A percentile compares a stretch with the other conserved stretches of the same genome.
These are phyloP conservation scores for Whalleya microplaca DNA, from an alignment of 2,329 filamentous ascomycete species.

Conservation along the genomic window DNA sequence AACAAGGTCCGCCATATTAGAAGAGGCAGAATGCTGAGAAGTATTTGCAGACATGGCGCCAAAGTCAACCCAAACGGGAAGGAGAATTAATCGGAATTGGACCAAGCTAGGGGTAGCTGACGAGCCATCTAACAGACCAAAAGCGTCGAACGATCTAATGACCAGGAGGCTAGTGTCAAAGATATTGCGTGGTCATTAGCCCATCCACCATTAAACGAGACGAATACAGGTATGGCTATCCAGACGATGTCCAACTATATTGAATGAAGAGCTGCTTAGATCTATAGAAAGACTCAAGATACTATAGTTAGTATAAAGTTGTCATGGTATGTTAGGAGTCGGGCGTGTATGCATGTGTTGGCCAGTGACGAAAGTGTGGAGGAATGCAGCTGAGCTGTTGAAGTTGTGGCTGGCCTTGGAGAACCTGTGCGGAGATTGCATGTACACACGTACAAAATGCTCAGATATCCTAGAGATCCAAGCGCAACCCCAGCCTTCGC, in stretches of 20 bases:
- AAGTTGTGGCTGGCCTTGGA: background rate
- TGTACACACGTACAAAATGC: no score
- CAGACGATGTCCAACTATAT: no score
- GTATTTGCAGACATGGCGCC: constrained; percentile 9
- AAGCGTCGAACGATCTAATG: background rate
- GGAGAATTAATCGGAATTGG: background rate
- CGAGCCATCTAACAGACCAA: background rate
- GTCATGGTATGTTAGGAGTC: no score
- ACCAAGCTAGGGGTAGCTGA: background rate
- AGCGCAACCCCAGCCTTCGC: no score
- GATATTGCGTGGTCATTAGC: no score
- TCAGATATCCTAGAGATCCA: no score
- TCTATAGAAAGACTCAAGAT: no score
- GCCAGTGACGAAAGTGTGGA: background rate
- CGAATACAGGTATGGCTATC: no score
- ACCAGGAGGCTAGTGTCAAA: no score
- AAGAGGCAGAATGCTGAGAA: background rate
- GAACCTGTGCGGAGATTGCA: background rate
- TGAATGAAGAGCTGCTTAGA: no score
- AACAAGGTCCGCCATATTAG: constrained; percentile 3
- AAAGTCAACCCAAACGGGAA: background rate
- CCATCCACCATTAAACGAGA: no score
- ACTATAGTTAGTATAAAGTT: no score
- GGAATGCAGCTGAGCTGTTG: background rate
- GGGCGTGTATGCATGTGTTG: background rate